Base-by-base conservation (phyloP, 2,329 filamentous ascomycete species). In the Paramyrothecium sp. region DNA sequence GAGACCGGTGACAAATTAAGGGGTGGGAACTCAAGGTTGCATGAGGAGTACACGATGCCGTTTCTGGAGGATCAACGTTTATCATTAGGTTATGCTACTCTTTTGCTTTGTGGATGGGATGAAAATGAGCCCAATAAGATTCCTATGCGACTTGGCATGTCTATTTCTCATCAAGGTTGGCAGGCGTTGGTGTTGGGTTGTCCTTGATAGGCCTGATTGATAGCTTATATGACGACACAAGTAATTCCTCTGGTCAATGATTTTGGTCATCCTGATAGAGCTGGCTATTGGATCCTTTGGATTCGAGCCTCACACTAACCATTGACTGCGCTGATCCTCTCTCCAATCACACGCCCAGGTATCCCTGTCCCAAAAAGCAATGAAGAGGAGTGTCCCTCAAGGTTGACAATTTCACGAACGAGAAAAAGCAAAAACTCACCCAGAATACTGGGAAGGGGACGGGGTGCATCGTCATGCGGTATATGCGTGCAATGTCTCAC, bases 1-100 rank as follows among this genome's bases (percentile, higher is more conserved):
- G n/a, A 66, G 58, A n/a, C 61, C 58, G n/a, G 62, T 60, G 47
- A 10, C 26, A 10, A 30, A 30, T 19, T 44, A 44, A 44, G 38
- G 33, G 16, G n/a, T 19, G 38, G 38, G 13, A 7, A 44, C 13
- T 16, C 13, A 44, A 44, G 38, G 38, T 30, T 30, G 26, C 26
- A 10, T 10, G 5, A 30, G 4, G 5, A 30, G 26, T 30, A 30
- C 10, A 30, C 26, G 26, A 30, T 10, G 26, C 26, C 10, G 38
- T 17, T 4, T 16, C 13, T 19, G 38, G 38, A 44, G 38, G 38
- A 44, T 44, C 38, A 44, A 44, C 38, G n/a, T 12, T 44, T 7
- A 44, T 44, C 13, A 19, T 44, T 16, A 19, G 3, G 38, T 17
- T 17, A 44, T 19, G 38, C 5, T 44, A 19, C 38, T 44, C 38